Evolutionary conservation across 2,329 filamentous ascomycete species (phyloP), one percentile per base, ranked within the genome.

Genomic region (Cyclaneusma minus): DNA sequence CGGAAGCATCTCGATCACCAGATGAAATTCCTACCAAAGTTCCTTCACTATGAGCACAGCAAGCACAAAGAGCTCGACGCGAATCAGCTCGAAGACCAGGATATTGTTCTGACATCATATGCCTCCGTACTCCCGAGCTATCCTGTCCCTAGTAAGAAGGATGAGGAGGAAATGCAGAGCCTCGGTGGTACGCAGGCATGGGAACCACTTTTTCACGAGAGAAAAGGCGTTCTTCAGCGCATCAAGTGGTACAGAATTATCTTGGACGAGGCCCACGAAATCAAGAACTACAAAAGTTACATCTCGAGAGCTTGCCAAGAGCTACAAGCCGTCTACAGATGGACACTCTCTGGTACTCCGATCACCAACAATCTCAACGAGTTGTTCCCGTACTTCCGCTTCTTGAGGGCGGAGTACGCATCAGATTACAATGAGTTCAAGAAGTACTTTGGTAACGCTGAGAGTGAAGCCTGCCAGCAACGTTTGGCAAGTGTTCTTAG

Each of bases 101-200:
- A 47, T 32, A 40, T 48, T 13, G 42, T 46, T 2, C 10, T 48
- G 5, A 37, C 38, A 3, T 38, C 31, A 2, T 48, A 45, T 14
- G 25, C 31, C 3, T 42, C 45, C 18, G 41, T 48, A 4, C 36
- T 38, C 37, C 38, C 31, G 81, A 2, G 87, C 81, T 4, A 95
- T 82, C 53, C 62, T 87, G 40, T 84, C 92, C 44, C 92, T 89
- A 2, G 84, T 85, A 92, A 92, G 49, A 65, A 75, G 40, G 81
- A 87, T 27, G 81, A 92, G 45, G 75, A 89, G 38, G 78, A 80
- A 50, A 92, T 95, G 40, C 78, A 17, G 3, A 12, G 14, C 7
- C 11, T 20, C 18, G 17, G 24, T 13, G 36, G 39, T 4, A 37
- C 35, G 0, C 31, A 39, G 0, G 62, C 48, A 40, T 57, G 52